Evolutionary conservation across 768 basidiomycete genomes (phyloP).

Genomic region (Daedaleopsis sinensis): DNA sequence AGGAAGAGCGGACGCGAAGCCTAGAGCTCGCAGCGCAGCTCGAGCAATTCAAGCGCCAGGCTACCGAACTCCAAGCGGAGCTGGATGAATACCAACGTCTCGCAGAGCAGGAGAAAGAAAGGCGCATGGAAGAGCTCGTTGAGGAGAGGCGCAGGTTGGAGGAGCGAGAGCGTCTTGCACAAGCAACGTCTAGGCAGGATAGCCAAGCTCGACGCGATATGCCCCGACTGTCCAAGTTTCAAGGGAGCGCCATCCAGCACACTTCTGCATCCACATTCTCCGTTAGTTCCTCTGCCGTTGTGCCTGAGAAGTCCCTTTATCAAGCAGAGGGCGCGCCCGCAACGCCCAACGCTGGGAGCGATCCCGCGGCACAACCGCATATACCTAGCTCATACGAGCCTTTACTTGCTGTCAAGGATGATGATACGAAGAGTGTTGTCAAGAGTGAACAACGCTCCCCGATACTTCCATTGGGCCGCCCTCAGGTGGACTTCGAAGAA

Average conservation of each 20-base stretch:
- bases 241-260: background rate
- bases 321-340: too few relatives aligned
- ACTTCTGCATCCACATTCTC: background rate
- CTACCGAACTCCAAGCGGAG: background rate
- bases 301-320: background rate
- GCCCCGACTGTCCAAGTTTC: background rate
- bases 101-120: slow-evolving; percentile 3
- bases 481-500: background rate
- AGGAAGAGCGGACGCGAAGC: slow-evolving; percentile 5
- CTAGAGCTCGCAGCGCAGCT: slow-evolving; percentile 10
- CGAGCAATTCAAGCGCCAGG: background rate
- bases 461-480: background rate
- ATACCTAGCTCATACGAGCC: background rate
- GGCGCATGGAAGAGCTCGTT: background rate
- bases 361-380: too few relatives aligned
- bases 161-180: background rate
- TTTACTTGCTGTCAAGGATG: background rate
- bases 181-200: background rate
- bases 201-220: background rate
- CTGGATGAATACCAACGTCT: slow-evolving; percentile 4
- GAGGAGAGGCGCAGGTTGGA: slow-evolving; percentile 7
- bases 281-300: background rate
- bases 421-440: background rate
- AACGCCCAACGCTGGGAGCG: too few relatives aligned
- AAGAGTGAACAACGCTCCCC: background rate